Evolutionary conservation across 441 rosid genomes (phyloP).

Genomic region (Arabidopsis lyrata): DNA sequence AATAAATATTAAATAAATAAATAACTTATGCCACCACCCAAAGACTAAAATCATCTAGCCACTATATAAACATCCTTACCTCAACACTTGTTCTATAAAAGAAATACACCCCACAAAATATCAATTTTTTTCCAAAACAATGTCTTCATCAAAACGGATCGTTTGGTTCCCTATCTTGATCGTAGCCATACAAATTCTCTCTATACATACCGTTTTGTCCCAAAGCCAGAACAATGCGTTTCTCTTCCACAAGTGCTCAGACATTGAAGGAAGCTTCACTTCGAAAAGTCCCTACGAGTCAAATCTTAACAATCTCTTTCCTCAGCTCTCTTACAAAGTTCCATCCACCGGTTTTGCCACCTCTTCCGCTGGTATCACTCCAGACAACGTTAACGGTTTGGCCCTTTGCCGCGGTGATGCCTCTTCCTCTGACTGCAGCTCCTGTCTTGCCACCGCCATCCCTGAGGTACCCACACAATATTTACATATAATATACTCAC

Average conservation of each 20-base stretch:
- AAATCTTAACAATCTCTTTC: conserved; percentile 54
- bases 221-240: conserved; percentile 45
- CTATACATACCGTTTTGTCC: conserved; percentile 21
- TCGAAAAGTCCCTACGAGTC: conserved; percentile 51
- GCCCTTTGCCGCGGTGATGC: conserved; percentile 82
- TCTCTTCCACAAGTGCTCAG: conserved; percentile 64
- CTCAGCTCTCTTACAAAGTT: conserved; percentile 49
- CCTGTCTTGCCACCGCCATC: conserved; percentile 62
- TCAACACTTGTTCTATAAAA: conserved; percentile 14
- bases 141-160: conserved; percentile 27
- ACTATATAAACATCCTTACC: conserved; percentile 27
- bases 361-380: conserved; percentile 45
- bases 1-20: conserved; percentile 18
- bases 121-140: conserved; percentile 6
- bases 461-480: conserved; percentile 48
- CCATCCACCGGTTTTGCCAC: conserved; percentile 58
- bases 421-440: conserved; percentile 54
- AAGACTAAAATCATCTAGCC: conserved; percentile 9
- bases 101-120: neutral
- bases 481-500: neutral
- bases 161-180: conserved; percentile 15
- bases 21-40: neutral
- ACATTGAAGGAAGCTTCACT: conserved; percentile 58
- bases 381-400: conserved; percentile 54
- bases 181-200: conserved; percentile 35